phyloP scores from a whole-genome alignment of 441 rosid genomes.

The Gossypium trilobum region DNA sequence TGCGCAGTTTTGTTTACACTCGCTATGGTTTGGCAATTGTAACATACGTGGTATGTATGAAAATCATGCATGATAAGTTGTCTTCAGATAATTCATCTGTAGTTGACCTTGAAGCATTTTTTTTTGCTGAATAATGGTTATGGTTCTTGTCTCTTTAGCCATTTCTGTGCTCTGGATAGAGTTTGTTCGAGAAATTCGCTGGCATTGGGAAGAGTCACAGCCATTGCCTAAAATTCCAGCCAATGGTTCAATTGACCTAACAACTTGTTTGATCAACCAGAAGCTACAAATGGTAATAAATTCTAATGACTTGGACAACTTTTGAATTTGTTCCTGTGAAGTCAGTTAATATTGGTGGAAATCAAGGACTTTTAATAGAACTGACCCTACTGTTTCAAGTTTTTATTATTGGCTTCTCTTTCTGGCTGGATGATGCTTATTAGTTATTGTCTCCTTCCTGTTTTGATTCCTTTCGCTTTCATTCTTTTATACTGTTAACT shows the following conservation, averaged over 20 bases:
- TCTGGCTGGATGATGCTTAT: neutral
- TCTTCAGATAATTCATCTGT: neutral
- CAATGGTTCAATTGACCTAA: conserved; percentile 64
- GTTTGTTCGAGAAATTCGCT: conserved; percentile 91
- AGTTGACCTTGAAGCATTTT: conserved; percentile 12
- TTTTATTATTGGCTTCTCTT: neutral
- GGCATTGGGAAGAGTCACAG: conserved; percentile 98
- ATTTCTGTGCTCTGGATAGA: conserved; percentile 93
- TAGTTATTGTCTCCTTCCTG: neutral
- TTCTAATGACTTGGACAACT: conserved; percentile 9
- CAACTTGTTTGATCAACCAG: conserved; percentile 83
- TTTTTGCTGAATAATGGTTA: conserved; percentile 13
- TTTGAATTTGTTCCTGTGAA: neutral
- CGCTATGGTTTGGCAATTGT: conserved; percentile 88
- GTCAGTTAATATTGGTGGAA: neutral
- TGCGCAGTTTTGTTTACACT: conserved; percentile 75
- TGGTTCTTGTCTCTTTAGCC: conserved; percentile 40
- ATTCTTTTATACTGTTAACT: neutral
- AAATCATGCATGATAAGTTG: neutral
- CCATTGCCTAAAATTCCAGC: conserved; percentile 66
- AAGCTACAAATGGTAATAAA: conserved; percentile 83
- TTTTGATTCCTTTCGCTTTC: neutral
- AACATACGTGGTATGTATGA: conserved; percentile 73
- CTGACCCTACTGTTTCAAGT: conserved; percentile 6
- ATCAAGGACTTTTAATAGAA: neutral